Evolutionary conservation across 768 basidiomycete species (phyloP), one percentile per base, ranked within the genome.

Genomic region (Tulasnella sp.): DNA sequence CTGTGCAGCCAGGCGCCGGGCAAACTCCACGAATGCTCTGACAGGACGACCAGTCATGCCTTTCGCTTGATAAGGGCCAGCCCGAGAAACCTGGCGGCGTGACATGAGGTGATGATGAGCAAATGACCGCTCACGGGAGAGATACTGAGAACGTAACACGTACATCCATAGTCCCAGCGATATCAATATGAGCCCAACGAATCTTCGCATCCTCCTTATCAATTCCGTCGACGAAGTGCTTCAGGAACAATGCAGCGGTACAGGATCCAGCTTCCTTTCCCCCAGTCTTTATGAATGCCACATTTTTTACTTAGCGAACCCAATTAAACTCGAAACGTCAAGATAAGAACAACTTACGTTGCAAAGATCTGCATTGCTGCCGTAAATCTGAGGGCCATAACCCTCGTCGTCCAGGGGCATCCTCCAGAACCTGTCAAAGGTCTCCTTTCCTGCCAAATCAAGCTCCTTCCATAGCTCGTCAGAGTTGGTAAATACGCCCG

Each of bases 101-200:
- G 4, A 7, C 3, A 32, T 21, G 9, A 23, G 21, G 29, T 34
- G 27, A 48, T 41, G 24, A 19, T 32, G 27, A 55, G 44, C 2
- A 59, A 48, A 50, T 44, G 19, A n/a, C 19, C 51, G 9, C 3
- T 17, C 47, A 42, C 23, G 9, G 34, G 23, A 3, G 29, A 2
- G 34, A 38, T 38, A 13, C 26, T 45, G 55, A n/a, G n/a, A n/a
- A n/a, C n/a, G n/a, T n/a, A n/a, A n/a, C n/a, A 70, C 75, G 54
- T 42, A 81, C 80, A 72, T 88, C 86, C 85, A 87, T 87, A 17
- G 78, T 72, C 13, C 70, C 72, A 10, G 69, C 88, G 60, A 91
- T 91, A 66, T 94, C 91, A 44, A 92, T 71, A 70, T 93, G 91
- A 0, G 90, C 91, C 88, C 90, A 94, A 62, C 81, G 80, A 64